Evolutionary conservation across 805 yeast genomes (phyloP), one percentile per base, ranked within the genome.

Genomic region (Ogataea neopini): DNA sequence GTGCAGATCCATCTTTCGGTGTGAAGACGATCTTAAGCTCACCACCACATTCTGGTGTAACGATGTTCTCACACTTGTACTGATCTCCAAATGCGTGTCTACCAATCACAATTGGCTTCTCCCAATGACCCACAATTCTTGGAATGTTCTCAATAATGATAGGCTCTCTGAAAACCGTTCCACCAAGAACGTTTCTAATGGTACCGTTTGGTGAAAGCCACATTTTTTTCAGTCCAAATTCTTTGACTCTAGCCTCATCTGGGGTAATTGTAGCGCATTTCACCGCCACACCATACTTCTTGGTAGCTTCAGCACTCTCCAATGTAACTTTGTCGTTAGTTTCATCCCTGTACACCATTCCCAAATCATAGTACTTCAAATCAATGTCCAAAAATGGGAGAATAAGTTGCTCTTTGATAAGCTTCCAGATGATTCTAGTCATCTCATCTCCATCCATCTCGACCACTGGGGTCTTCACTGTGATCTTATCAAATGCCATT

Each of bases 231-330:
- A 92, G 78, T 47, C 79, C 73, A 70, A 89, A 92, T 70, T 92
- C 98, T 69, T 87, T 75, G 44, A 92, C 97, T 62, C 98, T 83
- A 40, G 88, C 94, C 74, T 92, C 98, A 66, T 88, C 96, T 6
- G 98, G 97, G n/a, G 98, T 92, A 68, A 92, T 92, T 44, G 98
- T 92, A 48, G 98, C 98, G 74, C 98, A 92, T 74, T 92, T 92
- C 59, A 92, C 88, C 25, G 96, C 98, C 48, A 92, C 98, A 45
- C 88, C 87, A 68, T 88, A 85, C 69, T 90, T 80, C 68, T 83
- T 73, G 58, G 89, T 91, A 44, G 98, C 98, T 43, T 84, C 73
- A 19, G 97, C 97, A 9, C 96, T 87, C 46, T 92, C 97, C 29
- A 77, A 65, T 15, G 98, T 92, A 57, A 92, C 92, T 71, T 87